Percentiles rank a stretch among this genome's conserved stretches.
phyloP scores from a whole-genome alignment of 2,329 filamentous ascomycete species.

The Calonectria montana region DNA sequence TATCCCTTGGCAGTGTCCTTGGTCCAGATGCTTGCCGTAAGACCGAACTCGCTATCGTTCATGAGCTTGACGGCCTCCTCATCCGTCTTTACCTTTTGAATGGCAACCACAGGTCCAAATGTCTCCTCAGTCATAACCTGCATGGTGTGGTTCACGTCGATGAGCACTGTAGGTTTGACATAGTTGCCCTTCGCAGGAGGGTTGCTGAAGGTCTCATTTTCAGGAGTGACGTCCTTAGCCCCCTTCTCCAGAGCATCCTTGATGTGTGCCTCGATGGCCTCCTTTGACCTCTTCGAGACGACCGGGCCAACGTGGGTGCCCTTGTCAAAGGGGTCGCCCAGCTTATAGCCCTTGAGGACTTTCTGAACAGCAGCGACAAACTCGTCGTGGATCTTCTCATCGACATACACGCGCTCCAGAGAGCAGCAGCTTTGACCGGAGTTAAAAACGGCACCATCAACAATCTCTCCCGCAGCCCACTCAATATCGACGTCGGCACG shows the following conservation, averaged over 20 bases:
- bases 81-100: slow-evolving; percentile 87
- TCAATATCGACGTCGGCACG: slow-evolving; percentile 85
- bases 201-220: slow-evolving; percentile 80
- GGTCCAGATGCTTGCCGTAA: slow-evolving; percentile 98
- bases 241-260: slow-evolving; percentile 86
- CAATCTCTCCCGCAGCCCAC: slow-evolving; percentile 94
- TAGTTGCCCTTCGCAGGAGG: slow-evolving; percentile 86
- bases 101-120: slow-evolving; percentile 91
- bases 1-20: slow-evolving; percentile 83
- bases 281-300: slow-evolving; percentile 82
- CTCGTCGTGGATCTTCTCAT: slow-evolving; percentile 83
- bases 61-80: slow-evolving; percentile 85
- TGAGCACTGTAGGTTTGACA: slow-evolving; percentile 86
- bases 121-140: slow-evolving; percentile 93
- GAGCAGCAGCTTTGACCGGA: slow-evolving; percentile 98
- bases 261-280: slow-evolving; percentile 82
- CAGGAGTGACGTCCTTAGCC: slow-evolving; percentile 85
- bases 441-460: slow-evolving; percentile 97
- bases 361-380: slow-evolving; percentile 85
- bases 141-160: slow-evolving; percentile 85
- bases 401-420: slow-evolving; percentile 91
- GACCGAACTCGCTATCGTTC: slow-evolving; percentile 94
- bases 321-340: slow-evolving; percentile 88
- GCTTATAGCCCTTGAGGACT: slow-evolving; percentile 82
- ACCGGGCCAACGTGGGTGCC: slow-evolving; percentile 89